phyloP scores from a whole-genome alignment of 2,329 filamentous ascomycete species.

The Nannizziopsis barbatae region DNA sequence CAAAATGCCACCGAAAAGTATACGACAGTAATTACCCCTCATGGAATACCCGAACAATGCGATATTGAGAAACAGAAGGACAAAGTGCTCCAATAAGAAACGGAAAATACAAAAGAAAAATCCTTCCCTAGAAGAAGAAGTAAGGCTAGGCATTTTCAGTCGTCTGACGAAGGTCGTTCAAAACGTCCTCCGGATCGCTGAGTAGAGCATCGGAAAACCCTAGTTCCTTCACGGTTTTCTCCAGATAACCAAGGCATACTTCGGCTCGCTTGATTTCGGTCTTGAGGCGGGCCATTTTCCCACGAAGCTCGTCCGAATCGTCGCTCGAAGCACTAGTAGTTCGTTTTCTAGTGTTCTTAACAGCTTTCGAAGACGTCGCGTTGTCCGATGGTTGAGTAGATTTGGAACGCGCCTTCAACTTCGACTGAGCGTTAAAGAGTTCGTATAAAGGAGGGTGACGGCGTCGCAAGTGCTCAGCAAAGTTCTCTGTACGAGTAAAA shows the following conservation, averaged over 20 bases:
- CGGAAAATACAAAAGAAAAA: neutral
- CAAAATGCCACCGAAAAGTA: too few species aligned
- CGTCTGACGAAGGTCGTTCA: conserved; percentile 12
- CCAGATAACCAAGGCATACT: conserved; percentile 32
- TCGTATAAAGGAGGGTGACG: conserved; percentile 47
- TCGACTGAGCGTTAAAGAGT: neutral
- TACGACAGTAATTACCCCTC: too few species aligned
- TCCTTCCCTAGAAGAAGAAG: neutral
- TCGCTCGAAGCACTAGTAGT: conserved; percentile 19
- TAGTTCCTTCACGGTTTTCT: conserved; percentile 13
- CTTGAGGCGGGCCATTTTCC: conserved; percentile 57
- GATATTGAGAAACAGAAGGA: too few species aligned
- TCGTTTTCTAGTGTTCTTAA: conserved; percentile 25
- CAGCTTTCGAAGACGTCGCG: neutral
- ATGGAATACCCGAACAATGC: neutral
- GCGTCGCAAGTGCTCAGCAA: conserved; percentile 82
- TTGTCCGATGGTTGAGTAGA: neutral
- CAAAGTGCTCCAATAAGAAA: neutral
- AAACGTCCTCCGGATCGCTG: conserved; percentile 28
- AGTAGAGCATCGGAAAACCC: conserved; percentile 29
- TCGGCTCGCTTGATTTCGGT: conserved; percentile 51
- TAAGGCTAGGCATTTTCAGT: conserved; percentile 5
- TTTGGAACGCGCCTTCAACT: neutral
- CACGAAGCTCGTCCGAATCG: conserved; percentile 37
- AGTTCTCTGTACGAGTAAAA: conserved; percentile 86